phyloP scores from a whole-genome alignment of 2,329 filamentous ascomycete genomes.

The Neonectria magnoliae region DNA sequence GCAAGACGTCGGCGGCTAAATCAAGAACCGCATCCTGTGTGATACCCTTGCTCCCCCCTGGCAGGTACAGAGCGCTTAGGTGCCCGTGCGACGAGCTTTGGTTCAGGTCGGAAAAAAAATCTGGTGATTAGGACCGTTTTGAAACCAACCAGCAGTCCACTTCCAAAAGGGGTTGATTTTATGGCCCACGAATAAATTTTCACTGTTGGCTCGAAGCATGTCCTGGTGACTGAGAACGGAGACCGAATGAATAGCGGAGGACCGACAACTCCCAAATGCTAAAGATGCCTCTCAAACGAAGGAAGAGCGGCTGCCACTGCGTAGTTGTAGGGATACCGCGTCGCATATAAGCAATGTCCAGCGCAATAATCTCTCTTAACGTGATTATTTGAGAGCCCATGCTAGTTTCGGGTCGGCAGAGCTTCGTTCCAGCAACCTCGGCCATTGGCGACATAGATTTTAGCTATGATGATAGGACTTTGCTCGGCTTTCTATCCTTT shows the following conservation, averaged over 20 bases:
- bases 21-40: constrained; percentile 4
- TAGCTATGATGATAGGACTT: neutral
- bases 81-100: neutral
- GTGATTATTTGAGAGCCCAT: neutral
- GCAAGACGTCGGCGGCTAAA: constrained; percentile 12
- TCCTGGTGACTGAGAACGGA: neutral
- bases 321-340: neutral
- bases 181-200: constrained; percentile 4
- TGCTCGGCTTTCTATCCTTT: constrained; percentile 9
- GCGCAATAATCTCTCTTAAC: neutral
- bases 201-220: neutral
- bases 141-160: constrained; percentile 5
- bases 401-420: neutral
- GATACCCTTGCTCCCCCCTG: constrained; percentile 5
- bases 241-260: neutral
- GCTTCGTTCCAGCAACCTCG: neutral
- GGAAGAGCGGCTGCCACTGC: neutral
- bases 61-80: constrained; percentile 13
- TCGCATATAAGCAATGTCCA: neutral
- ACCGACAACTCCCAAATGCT: neutral
- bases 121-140: neutral
- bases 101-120: neutral
- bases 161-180: neutral
- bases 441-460: neutral
- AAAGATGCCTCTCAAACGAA: neutral